Evolutionary conservation across 352 stramenopile species (phyloP).

Genomic region (Phytophthora cactorum): DNA sequence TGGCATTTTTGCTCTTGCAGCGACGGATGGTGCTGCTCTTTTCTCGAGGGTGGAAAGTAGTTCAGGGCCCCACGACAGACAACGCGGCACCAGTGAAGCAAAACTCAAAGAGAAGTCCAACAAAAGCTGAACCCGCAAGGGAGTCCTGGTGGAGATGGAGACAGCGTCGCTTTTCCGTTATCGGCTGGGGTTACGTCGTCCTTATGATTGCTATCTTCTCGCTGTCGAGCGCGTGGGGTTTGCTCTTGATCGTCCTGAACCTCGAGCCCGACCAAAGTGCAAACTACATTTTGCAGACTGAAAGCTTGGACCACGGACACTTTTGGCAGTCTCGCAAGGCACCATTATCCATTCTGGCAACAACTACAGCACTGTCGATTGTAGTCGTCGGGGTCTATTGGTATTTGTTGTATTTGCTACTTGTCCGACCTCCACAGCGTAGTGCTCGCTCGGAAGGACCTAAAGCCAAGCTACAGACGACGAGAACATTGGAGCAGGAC

Average conservation of each 20-base stretch:
- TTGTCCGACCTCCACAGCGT: slow-evolving; percentile 8
- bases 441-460: slow-evolving; percentile 1
- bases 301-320: slow-evolving; percentile 33
- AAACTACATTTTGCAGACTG: slow-evolving; percentile 47
- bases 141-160: slow-evolving; percentile 20
- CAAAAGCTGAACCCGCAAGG: background rate
- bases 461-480: slow-evolving; percentile 12
- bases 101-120: slow-evolving; percentile 1
- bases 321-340: slow-evolving; percentile 15
- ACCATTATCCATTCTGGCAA: slow-evolving; percentile 5
- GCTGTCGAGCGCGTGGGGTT: slow-evolving; percentile 32
- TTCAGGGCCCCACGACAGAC: background rate
- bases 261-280: slow-evolving; percentile 37
- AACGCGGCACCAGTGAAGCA: background rate
- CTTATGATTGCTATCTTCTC: slow-evolving; percentile 29
- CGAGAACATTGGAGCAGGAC: background rate
- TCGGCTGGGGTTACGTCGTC: slow-evolving; percentile 26
- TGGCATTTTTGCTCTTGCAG: background rate
- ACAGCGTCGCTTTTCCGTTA: slow-evolving; percentile 14
- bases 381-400: slow-evolving; percentile 24
- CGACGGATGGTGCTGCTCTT: background rate
- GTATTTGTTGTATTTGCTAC: slow-evolving; percentile 26
- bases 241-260: slow-evolving; percentile 44
- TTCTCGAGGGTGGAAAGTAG: slow-evolving; percentile 17
- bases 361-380: slow-evolving; percentile 13